Conservation (phyloP, 2,329 filamentous ascomycete species). For the Aspergillus sp. region DNA sequence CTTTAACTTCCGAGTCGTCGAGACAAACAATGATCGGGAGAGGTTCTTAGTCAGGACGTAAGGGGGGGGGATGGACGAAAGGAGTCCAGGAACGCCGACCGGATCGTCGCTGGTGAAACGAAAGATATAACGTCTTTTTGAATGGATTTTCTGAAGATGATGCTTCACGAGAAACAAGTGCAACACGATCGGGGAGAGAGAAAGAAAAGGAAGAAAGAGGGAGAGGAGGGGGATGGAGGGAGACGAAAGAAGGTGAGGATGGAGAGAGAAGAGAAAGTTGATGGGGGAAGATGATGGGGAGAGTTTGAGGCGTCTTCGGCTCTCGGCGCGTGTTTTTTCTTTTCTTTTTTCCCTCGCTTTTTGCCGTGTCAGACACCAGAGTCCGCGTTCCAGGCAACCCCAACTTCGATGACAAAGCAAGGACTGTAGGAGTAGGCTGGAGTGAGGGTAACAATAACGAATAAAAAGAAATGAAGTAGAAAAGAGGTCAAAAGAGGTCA, state of each 20-base stretch:
- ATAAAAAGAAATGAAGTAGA: conserved; percentile 9
- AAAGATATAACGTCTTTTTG: conserved; percentile 4
- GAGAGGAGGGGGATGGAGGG: conserved; percentile 14
- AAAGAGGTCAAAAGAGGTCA: conserved; percentile 6
- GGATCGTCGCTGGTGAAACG: background rate
- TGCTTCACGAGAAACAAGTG: conserved; percentile 4
- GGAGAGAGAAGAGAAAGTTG: conserved; percentile 26
- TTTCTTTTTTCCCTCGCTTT: conserved; percentile 11
- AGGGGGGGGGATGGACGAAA: conserved; percentile 22
- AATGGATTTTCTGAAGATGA: conserved; percentile 8
- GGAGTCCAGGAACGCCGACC: background rate
- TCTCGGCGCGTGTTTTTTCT: conserved; percentile 19
- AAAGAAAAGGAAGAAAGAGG: conserved; percentile 26
- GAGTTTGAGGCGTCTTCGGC: conserved; percentile 13
- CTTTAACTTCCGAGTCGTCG: conserved; percentile 6
- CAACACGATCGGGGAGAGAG: conserved; percentile 18
- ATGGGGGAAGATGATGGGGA: conserved; percentile 7
- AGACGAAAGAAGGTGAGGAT: conserved; percentile 21
- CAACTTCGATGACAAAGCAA: background rate
- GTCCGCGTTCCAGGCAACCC: conserved; percentile 1
- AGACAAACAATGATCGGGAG: conserved; percentile 5
- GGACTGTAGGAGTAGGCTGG: background rate
- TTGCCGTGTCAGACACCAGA: conserved; percentile 5
- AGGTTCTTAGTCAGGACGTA: conserved; percentile 7
- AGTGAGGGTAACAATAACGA: conserved; percentile 5